Conservation (phyloP, 164 flowering plant species). For the Protea cynaroides region DNA sequence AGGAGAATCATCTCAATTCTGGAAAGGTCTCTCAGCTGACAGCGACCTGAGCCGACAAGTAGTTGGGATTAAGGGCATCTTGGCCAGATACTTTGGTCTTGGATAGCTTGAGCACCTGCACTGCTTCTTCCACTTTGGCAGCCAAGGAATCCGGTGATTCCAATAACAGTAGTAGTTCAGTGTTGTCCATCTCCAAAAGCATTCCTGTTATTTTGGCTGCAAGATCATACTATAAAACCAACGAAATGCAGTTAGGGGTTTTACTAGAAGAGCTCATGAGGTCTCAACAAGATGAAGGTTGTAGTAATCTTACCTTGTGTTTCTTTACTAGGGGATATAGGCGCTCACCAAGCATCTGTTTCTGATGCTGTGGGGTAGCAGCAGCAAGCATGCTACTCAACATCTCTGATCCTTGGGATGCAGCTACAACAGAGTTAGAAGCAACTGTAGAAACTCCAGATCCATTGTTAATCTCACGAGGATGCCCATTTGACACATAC, state of each 20-base stretch:
- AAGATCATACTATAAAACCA: constrained; percentile 56
- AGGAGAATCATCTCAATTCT: background rate
- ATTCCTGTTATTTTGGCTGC: constrained; percentile 84
- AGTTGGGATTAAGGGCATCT: constrained; percentile 40
- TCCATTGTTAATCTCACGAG: constrained; percentile 33
- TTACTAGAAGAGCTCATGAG: background rate
- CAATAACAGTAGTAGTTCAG: constrained; percentile 61
- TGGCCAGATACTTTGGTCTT: constrained; percentile 38
- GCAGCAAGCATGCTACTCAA: constrained; percentile 71
- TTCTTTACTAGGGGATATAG: constrained; percentile 67
- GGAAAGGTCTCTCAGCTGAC: constrained; percentile 28
- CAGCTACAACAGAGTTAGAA: constrained; percentile 26
- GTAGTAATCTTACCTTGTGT: constrained; percentile 42
- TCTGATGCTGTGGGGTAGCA: constrained; percentile 65
- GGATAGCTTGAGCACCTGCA: constrained; percentile 66
- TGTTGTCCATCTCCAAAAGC: constrained; percentile 91
- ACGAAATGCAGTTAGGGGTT: background rate
- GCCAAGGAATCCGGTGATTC: constrained; percentile 76
- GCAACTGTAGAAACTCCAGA: constrained; percentile 27
- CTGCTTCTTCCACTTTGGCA: constrained; percentile 75
- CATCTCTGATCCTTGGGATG: constrained; percentile 37
- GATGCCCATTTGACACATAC: constrained; percentile 44
- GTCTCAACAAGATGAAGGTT: background rate
- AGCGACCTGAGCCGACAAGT: constrained; percentile 55
- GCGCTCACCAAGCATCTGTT: constrained; percentile 72